A percentile compares a stretch with the other conserved stretches of the same genome.
These are phyloP conservation scores for Phytophthora constricta DNA, from an alignment of 352 stramenopile species.

Conservation along the genomic window DNA sequence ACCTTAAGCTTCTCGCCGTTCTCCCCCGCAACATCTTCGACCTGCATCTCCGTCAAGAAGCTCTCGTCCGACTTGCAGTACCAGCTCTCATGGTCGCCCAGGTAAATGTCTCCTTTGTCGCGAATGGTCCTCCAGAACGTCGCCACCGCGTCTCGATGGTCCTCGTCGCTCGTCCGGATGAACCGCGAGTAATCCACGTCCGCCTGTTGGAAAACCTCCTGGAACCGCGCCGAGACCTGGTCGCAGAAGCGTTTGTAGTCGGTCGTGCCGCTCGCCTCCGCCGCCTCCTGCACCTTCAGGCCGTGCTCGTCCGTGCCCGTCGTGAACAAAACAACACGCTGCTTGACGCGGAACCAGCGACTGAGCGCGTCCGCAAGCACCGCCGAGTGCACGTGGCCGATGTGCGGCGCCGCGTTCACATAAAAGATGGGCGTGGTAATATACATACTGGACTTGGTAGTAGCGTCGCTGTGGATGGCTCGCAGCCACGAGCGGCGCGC, in stretches of 20 bases:
- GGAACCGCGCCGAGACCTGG: conserved; percentile 91
- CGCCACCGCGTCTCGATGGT: conserved; percentile 92
- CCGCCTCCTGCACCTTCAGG: conserved; percentile 95
- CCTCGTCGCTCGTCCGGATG: conserved; percentile 96
- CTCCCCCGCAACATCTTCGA: conserved; percentile 81
- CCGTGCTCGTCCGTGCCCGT: conserved; percentile 99
- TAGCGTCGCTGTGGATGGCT: neutral
- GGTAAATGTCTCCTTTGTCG: conserved; percentile 95
- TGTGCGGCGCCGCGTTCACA: conserved; percentile 99
- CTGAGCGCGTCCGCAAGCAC: conserved; percentile 89
- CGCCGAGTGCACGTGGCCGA: conserved; percentile 98
- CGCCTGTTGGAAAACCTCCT: conserved; percentile 89
- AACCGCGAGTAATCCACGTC: conserved; percentile 95
- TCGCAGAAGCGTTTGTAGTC: conserved; percentile 92
- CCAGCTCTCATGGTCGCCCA: conserved; percentile 97
- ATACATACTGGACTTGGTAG: conserved; percentile 27
- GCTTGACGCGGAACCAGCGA: conserved; percentile 77
- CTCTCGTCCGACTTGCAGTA: conserved; percentile 99
- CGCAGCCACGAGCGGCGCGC: neutral
- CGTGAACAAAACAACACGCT: conserved; percentile 89
- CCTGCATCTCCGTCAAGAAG: conserved; percentile 98
- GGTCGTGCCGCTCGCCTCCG: conserved; percentile 82
- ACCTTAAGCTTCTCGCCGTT: conserved; percentile 61
- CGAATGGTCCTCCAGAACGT: conserved; percentile 93
- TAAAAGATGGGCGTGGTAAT: conserved; percentile 99